Base-by-base conservation (phyloP, 257 asterid genomes). In the Scutellaria barbata region DNA sequence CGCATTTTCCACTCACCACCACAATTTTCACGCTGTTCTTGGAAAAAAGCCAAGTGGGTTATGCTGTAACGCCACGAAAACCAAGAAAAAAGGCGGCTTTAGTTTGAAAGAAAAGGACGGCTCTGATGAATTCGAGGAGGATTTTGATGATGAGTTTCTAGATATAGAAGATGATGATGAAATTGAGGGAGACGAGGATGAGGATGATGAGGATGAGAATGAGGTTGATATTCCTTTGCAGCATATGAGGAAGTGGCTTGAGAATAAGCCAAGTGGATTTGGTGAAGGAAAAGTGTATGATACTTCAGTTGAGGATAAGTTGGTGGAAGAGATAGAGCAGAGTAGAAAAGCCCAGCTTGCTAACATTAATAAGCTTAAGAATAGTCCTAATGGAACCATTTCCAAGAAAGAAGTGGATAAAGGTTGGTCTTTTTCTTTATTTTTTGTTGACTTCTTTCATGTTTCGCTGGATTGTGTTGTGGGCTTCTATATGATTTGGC, bases 261-360 rank as follows among this genome's bases (percentile, higher is more conserved):
- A 72, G 72, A 88, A 81, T 43, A 84, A 80, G 85, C 98, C 98
- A 45, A 71, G 83, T 76, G 99, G 99, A 8, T 95, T 95, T 72
- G 98, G 99, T 39, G 99, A 92, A 76, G 98, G 95, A 11, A 87
- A 85, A 74, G 88, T 8, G 71, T 95, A 95, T 76, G 97, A 92
- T 83, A 95, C 97, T 80, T 76, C 88, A 8, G 22, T 88, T 76
- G 99, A 95, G 86, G 98, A 95, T 80, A 83, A 88, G 84, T 75
- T 95, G 72, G 75, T 88, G 92, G 91, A 89, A 72, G 99, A 92
- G 72, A 83, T 89, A 5, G 96, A 92, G 80, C 97, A 84, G 70
- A 87, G 97, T 68, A 89, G 84, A 69, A 79, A 66, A 71, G 98
- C 97, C 43, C 98, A 89, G 87, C 80, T 95, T 76, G 91, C 86